Evolutionary conservation across 129 eudicot species (phyloP).

Genomic region (Saposhnikovia divaricata): DNA sequence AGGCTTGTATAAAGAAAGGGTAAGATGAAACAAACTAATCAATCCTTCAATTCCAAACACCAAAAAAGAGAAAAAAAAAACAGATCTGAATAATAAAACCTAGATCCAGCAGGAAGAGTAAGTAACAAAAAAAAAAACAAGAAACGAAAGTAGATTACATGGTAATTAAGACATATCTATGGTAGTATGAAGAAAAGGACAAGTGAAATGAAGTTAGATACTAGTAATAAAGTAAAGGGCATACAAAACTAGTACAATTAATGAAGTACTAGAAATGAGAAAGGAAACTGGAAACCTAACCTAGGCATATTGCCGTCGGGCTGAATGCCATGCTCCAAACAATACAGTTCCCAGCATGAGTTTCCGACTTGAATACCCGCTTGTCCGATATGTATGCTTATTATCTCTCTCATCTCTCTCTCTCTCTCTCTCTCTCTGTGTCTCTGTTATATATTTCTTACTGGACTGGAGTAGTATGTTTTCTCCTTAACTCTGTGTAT

Average conservation of each 20-base stretch:
- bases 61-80: no score
- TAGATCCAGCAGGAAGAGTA: not conserved
- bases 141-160: no score
- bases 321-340: slow-evolving; percentile 92
- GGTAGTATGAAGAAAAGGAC: no score
- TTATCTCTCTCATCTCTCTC: slow-evolving; percentile 73
- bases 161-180: no score
- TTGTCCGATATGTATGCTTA: slow-evolving; percentile 93
- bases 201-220: no score
- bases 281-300: slow-evolving; percentile 20
- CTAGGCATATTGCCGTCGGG: slow-evolving; percentile 95
- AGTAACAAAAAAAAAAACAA: no score
- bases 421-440: not conserved
- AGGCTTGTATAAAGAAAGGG: no score
- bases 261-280: not conserved
- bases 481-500: not conserved
- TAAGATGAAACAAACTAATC: no score
- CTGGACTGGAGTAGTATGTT: not conserved
- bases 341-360: slow-evolving; percentile 90
- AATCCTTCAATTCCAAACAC: no score
- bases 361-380: slow-evolving; percentile 96
- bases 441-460: not conserved
- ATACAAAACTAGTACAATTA: no score
- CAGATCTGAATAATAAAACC: not conserved
- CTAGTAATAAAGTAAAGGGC: no score